Evolutionary conservation across 257 asterid genomes (phyloP), one percentile per base, ranked within the genome.

Genomic region (Forsythia suspensa): DNA sequence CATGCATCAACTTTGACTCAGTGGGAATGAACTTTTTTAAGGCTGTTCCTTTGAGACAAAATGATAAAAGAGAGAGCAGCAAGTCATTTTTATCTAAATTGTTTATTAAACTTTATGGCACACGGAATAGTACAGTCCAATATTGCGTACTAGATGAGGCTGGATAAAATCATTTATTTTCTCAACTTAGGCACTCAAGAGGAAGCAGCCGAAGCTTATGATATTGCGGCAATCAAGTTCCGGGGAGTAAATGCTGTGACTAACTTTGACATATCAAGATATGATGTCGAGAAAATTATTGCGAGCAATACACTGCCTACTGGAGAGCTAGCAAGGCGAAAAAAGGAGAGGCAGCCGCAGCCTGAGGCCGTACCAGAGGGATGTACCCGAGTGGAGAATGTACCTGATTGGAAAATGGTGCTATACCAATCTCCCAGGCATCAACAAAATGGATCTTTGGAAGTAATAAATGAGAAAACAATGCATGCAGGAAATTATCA

Each of bases 191-290:
- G 91, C 40, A 90, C 95, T 34, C 92, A 90, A 80, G 95, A 90
- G 79, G 95, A 90, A 79, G 95, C 94, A 2, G 94, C 92, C 2
- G 94, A 90, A 46, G 94, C 94, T 13, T 90, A 90, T 59, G 94
- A 90, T 84, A 82, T 90, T 3, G 94, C 94, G 11, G 94, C 94
- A 21, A 90, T 90, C 48, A 90, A 90, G 77, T 90, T 90, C 80
- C 43, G 94, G 70, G 92, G 94, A 0, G 82, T 78, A 34, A 90
- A 85, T 37, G 94, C 94, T 0, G 94, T 90, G 3, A 90, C 94
- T 1, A 90, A 90, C 52, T 90, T 90, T 65, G 92, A 88, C 68
- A 85, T 88, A 70, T 88, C 88, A 0, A 88, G 94, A 0, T 90
- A 90, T 77, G 89, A 89, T 3, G 92, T 88, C 0, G 91, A 91